Evolutionary conservation across 371 early-diverging fungal genomes (phyloP).

Genomic region (Smittium mucronatum): DNA sequence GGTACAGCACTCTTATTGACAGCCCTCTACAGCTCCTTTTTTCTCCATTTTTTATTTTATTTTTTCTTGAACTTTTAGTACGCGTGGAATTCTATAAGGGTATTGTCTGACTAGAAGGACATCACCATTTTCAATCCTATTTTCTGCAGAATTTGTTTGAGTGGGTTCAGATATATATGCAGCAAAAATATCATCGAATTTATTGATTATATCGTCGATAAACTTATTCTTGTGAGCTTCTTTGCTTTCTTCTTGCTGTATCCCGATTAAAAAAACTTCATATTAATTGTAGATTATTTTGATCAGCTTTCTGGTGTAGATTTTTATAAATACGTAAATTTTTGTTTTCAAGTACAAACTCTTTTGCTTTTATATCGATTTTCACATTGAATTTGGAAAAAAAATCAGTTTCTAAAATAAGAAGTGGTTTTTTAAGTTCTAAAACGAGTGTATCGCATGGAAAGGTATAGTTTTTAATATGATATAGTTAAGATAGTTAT

Average conservation of each 20-base stretch:
- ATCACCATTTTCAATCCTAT: background rate
- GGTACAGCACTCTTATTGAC: background rate
- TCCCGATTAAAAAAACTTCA: background rate
- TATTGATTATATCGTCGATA: background rate
- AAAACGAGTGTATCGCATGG: constrained; percentile 1
- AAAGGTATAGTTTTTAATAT: background rate
- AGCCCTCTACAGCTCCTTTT: background rate
- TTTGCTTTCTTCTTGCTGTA: background rate
- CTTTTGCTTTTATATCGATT: background rate
- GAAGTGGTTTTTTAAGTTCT: background rate
- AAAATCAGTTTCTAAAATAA: constrained; percentile 1
- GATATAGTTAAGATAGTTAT: background rate
- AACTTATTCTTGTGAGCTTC: background rate
- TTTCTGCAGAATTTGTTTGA: constrained; percentile 4
- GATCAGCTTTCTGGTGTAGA: background rate
- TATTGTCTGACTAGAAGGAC: background rate
- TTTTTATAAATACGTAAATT: background rate
- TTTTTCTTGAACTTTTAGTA: background rate
- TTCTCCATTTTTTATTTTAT: background rate
- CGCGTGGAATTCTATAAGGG: constrained; percentile 5
- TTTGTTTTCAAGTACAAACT: constrained; percentile 1
- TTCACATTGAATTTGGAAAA: background rate
- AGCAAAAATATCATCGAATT: constrained; percentile 3
- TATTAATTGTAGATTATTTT: background rate
- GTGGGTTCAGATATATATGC: background rate